phyloP scores from a whole-genome alignment of 2,329 filamentous ascomycete species.

The Fusarium foetens region DNA sequence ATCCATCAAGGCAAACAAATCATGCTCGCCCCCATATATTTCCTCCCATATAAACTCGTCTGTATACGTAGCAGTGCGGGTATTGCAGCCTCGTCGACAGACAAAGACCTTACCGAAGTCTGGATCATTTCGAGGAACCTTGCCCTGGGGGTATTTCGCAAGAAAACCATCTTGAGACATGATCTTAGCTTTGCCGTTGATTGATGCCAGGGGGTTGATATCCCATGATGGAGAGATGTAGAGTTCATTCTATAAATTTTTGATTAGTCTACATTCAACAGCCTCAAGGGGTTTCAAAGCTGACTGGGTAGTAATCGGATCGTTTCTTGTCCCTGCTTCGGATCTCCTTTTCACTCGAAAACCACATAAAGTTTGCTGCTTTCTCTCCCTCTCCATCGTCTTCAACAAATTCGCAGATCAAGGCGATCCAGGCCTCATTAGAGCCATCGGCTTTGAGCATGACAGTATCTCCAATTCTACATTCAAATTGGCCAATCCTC shows the following conservation, averaged over 20 bases:
- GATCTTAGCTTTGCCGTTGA: constrained; percentile 88
- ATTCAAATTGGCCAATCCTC: constrained; percentile 82
- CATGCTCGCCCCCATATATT: constrained; percentile 72
- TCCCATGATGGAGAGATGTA: constrained; percentile 92
- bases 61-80: constrained; percentile 88
- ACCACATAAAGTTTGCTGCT: constrained; percentile 94
- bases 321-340: constrained; percentile 84
- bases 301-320: constrained; percentile 77
- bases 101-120: constrained; percentile 89
- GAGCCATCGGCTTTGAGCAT: constrained; percentile 87
- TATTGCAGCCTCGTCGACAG: constrained; percentile 89
- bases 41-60: constrained; percentile 94
- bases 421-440: constrained; percentile 91
- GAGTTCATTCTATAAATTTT: constrained; percentile 75
- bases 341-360: constrained; percentile 90
- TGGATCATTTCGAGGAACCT: constrained; percentile 75
- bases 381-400: constrained; percentile 74
- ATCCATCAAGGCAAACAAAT: constrained; percentile 73
- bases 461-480: constrained; percentile 82
- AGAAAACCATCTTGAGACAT: constrained; percentile 78
- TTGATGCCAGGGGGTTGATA: constrained; percentile 84
- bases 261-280: constrained; percentile 4
- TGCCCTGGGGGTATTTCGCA: constrained; percentile 76
- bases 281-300: constrained; percentile 23
- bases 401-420: constrained; percentile 84